Base-by-base conservation (phyloP, 768 basidiomycete genomes). In the Roridomyces roridus region DNA sequence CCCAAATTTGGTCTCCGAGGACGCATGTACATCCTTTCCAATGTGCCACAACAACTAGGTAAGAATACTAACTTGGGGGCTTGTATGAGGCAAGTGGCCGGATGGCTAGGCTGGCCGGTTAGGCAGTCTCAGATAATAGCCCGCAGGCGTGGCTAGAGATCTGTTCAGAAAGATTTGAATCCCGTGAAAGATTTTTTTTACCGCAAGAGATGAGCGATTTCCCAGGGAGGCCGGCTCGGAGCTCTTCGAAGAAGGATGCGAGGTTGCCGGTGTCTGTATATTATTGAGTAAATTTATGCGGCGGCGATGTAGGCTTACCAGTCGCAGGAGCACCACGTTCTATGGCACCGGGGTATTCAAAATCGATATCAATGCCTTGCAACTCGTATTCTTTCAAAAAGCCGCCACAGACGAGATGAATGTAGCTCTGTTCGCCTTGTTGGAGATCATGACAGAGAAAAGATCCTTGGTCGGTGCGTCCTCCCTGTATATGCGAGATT, bases 211-310 rank as follows among this genome's bases (percentile, higher is more conserved):
- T 63, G 6, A 63, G 24, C 10, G n/a, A n/a, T n/a, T 45, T 26
- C n/a, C 31, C 35, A 0, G 44, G 40, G 15, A 67, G 56, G 25
- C 39, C 55, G 1, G 66, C 21, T 29, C 59, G 51, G 5, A 65
- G 40, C 37, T 65, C 66, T 15, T 40, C 28, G 55, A 67, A 63
- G 34, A 64, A 58, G 5, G 55, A 12, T 1, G 66, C 63, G 3
- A 65, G 50, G 46, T 67, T 65, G 11, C 64, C 64, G 0, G 66
- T 67, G 35, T 67, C 63, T 64, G 18, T 4, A 60, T 9, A 21
- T 3, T 23, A 26, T n/a, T 41, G 17, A 45, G 12, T 6, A n/a
- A 17, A 6, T 20, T 23, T 37, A 1, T 11, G 17, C 24, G 18
- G n/a, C 10, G 34, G 5, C 7, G 24, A 37, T n/a, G 20, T 11